These are phyloP conservation scores for Lojkania enalia DNA, from an alignment of 2,329 filamentous ascomycete species.

Conservation along the genomic window DNA sequence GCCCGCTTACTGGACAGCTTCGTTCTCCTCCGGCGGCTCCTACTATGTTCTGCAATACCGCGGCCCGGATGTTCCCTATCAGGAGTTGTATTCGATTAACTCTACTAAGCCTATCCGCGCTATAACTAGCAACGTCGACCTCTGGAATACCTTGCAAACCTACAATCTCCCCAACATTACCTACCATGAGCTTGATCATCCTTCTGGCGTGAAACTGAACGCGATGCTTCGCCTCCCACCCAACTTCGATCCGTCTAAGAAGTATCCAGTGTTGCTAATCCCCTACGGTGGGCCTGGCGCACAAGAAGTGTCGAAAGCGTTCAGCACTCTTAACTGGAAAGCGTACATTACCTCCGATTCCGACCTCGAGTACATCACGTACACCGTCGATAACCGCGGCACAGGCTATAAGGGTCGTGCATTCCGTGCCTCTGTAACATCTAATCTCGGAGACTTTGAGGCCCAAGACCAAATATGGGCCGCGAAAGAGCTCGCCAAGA, in stretches of 20 bases:
- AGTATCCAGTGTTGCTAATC: constrained; percentile 68
- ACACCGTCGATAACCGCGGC: constrained; percentile 69
- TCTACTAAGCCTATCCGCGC: constrained; percentile 60
- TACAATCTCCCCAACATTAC: constrained; percentile 68
- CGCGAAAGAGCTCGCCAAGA: constrained; percentile 58
- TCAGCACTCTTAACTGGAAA: constrained; percentile 60
- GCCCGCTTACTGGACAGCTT: constrained; percentile 64
- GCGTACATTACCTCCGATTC: constrained; percentile 69
- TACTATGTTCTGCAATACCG: constrained; percentile 69
- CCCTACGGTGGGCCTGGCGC: constrained; percentile 70
- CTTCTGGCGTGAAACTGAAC: constrained; percentile 64
- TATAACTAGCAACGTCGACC: constrained; percentile 62
- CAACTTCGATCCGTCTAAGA: constrained; percentile 64
- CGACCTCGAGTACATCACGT: constrained; percentile 68
- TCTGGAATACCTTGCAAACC: constrained; percentile 59
- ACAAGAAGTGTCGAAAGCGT: constrained; percentile 63
- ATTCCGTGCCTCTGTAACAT: constrained; percentile 62
- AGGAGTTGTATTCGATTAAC: constrained; percentile 65
- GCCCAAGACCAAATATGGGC: constrained; percentile 70
- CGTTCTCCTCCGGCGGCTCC: constrained; percentile 63
- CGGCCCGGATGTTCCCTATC: constrained; percentile 70
- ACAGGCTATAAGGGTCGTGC: constrained; percentile 66
- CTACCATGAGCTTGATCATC: constrained; percentile 65
- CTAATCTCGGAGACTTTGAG: constrained; percentile 65
- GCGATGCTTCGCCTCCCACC: constrained; percentile 68